Evolutionary conservation across 352 stramenopile genomes (phyloP).

Genomic region (Pythium myriotylum): DNA sequence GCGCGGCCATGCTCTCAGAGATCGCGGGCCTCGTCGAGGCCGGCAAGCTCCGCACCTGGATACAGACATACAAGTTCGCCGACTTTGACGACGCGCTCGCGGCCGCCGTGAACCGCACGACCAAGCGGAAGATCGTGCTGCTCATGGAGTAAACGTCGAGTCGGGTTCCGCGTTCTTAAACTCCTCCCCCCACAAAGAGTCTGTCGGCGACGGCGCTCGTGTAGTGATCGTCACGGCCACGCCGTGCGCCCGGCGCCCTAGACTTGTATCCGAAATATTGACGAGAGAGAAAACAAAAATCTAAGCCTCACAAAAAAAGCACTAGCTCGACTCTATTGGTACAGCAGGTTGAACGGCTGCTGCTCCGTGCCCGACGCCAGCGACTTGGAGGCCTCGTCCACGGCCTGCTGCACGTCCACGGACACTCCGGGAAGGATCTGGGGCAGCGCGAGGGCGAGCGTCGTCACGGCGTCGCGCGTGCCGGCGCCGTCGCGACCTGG

Average conservation of each 20-base stretch:
- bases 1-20: conserved; percentile 67
- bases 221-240: too few species aligned
- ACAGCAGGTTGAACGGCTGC: conserved; percentile 19
- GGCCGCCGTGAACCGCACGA: conserved; percentile 74
- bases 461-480: conserved; percentile 53
- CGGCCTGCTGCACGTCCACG: conserved; percentile 39
- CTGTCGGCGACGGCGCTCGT: too few species aligned
- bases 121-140: conserved; percentile 84
- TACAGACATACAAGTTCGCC: conserved; percentile 86
- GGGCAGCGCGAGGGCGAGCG: conserved; percentile 40
- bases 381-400: conserved; percentile 29
- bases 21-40: conserved; percentile 64
- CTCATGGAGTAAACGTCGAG: conserved; percentile 66
- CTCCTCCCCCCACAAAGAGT: too few species aligned
- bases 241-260: neutral
- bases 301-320: neutral
- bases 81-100: conserved; percentile 82
- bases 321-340: conserved; percentile 22
- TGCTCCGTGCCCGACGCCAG: conserved; percentile 2
- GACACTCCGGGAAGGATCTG: conserved; percentile 36
- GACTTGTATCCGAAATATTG: conserved; percentile 1
- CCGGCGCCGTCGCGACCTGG: conserved; percentile 50
- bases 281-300: too few species aligned
- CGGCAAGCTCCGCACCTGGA: conserved; percentile 81
- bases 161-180: too few species aligned